A percentile compares a stretch with the other conserved stretches of the same genome.
Evolutionary conservation across 768 basidiomycete species (phyloP).

Genomic region (Aureoboletus auriporus): DNA sequence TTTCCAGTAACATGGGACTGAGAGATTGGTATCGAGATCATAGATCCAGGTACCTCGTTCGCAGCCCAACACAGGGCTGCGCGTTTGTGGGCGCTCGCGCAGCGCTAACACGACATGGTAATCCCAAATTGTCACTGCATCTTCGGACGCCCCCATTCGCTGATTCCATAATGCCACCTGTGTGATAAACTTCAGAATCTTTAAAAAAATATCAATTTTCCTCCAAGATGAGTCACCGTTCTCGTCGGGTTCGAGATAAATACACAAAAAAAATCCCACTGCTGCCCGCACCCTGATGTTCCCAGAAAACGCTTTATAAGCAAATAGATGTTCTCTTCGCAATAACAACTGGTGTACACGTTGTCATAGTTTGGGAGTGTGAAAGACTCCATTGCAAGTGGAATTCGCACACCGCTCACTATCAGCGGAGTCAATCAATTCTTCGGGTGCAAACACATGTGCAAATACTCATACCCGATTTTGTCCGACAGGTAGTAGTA

Average conservation of each 20-base stretch:
- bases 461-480: no score
- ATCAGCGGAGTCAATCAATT: neutral
- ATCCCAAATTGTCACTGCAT: conserved; percentile 59
- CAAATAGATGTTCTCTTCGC: conserved; percentile 73
- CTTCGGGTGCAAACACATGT: no score
- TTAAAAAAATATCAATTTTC: neutral
- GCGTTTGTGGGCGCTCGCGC: conserved; percentile 25
- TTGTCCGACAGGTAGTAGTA: no score
- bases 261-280: conserved; percentile 52
- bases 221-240: conserved; percentile 40
- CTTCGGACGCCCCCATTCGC: conserved; percentile 35
- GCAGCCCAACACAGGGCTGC: conserved; percentile 1
- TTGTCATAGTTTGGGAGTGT: conserved; percentile 21
- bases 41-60: conserved; percentile 51
- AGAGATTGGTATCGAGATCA: conserved; percentile 59
- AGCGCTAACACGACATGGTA: conserved; percentile 68
- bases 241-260: conserved; percentile 63
- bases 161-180: conserved; percentile 69
- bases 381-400: conserved; percentile 10
- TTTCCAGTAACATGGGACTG: conserved; percentile 48
- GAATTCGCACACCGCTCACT: conserved; percentile 21
- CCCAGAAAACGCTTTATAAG: conserved; percentile 43
- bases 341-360: conserved; percentile 58
- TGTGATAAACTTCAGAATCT: conserved; percentile 6
- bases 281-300: conserved; percentile 20